Evolutionary conservation across 768 basidiomycete species (phyloP), one percentile per base, ranked within the genome.

Genomic region (Psilocybe cyanescens): DNA sequence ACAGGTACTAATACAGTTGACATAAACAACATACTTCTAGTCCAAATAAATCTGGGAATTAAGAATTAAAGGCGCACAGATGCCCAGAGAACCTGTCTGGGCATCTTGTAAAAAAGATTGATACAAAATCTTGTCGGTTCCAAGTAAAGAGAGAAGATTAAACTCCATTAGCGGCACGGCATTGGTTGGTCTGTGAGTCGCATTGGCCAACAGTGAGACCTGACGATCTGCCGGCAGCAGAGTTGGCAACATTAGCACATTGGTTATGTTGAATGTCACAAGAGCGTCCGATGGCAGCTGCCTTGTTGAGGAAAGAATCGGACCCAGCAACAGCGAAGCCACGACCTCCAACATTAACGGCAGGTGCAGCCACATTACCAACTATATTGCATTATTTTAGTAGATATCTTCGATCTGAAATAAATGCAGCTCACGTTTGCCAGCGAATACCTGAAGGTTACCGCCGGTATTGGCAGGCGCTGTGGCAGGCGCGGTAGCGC

Each of bases 261-360:
- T 70, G 59, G 72, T 86, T 86, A 69, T 85, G 79, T 70, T 86
- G 84, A 41, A 83, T 77, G 65, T 84, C 83, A 72, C 86, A 88
- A 1, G 83, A 83, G 31, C 86, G 81, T 19, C 81, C 82, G 33
- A 86, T 75, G 16, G 86, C 85, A 44, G 79, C 81, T 33, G 71
- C 71, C 12, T 74, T 41, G 67, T 84, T 82, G 33, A 83, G 63
- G 79, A 86, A 87, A 45, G 68, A 63, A 44, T 80, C 78, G 48
- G 78, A 79, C 55, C 74, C 75, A 11, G 74, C 71, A 54, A 85
- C 83, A 6, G 71, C 63, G 73, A 88, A 86, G 41, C 82, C 83
- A 60, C 73, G 71, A 29, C 80, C 83, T 41, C 82, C 82, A 57
- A 69, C 61, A 31, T 69, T 75, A 41, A 84, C 82, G 8, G 78